A percentile compares a stretch with the other conserved stretches of the same genome.
These are phyloP conservation scores for Saturnispora galanensis DNA, from an alignment of 805 yeast species.

Conservation along the genomic window DNA sequence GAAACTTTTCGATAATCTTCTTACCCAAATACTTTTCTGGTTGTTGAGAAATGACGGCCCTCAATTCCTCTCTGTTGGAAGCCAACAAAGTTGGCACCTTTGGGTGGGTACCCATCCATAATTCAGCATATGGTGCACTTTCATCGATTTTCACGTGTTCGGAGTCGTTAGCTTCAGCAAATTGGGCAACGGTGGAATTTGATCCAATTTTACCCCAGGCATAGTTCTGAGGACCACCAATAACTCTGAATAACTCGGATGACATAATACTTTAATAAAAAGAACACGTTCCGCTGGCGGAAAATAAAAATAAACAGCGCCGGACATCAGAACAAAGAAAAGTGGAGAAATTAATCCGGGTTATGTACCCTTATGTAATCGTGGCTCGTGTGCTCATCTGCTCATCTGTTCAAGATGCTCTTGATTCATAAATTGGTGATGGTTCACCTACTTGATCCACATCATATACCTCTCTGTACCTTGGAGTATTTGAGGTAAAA, in stretches of 20 bases:
- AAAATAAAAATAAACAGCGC: no score
- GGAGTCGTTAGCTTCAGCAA: slow-evolving; percentile 64
- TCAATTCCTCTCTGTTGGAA: slow-evolving; percentile 40
- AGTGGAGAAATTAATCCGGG: no score
- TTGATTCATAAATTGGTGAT: slow-evolving; percentile 19
- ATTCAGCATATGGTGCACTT: slow-evolving; percentile 83
- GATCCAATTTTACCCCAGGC: slow-evolving; percentile 64
- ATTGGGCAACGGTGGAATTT: slow-evolving; percentile 80
- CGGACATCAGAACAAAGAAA: no score
- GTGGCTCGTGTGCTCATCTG: neutral
- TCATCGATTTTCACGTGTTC: slow-evolving; percentile 49
- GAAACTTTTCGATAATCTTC: slow-evolving; percentile 53
- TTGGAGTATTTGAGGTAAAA: slow-evolving; percentile 14
- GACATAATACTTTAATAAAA: slow-evolving; percentile 14
- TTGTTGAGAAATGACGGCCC: slow-evolving; percentile 52
- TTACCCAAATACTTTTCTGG: slow-evolving; percentile 55
- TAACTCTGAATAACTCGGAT: slow-evolving; percentile 23
- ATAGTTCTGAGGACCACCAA: slow-evolving; percentile 31
- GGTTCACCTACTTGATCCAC: slow-evolving; percentile 21
- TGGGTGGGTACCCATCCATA: slow-evolving; percentile 99
- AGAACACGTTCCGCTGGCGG: neutral
- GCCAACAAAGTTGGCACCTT: slow-evolving; percentile 69
- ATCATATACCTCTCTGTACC: slow-evolving; percentile 21
- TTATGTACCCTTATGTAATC: no score
- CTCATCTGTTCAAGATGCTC: neutral